Conservation (phyloP, 257 asterid genomes). For the Rauvolfia tetraphylla region DNA sequence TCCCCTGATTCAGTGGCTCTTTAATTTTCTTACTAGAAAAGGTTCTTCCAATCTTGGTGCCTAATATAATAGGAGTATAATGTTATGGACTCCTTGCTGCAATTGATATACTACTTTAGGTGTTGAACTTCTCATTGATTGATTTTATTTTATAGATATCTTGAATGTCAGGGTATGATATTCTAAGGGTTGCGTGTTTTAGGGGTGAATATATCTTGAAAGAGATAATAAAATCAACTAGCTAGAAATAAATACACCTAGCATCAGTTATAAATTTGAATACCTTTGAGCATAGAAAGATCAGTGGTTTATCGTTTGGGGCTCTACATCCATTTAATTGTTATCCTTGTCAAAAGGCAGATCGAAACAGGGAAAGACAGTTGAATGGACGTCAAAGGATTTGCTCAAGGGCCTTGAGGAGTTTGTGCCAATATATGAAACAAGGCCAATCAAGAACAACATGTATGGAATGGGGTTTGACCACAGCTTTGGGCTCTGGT, state of each 20-base stretch:
- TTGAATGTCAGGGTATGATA: neutral
- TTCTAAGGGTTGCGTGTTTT: neutral
- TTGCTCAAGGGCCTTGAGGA: constrained; percentile 81
- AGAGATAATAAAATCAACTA: neutral
- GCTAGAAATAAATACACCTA: neutral
- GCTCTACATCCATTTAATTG: constrained; percentile 40
- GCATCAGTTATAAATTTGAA: neutral
- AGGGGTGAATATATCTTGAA: neutral
- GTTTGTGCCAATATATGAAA: constrained; percentile 82
- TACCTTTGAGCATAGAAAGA: constrained; percentile 6
- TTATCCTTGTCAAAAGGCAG: constrained; percentile 97
- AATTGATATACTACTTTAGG: neutral
- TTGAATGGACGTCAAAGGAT: constrained; percentile 92
- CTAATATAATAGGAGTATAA: neutral
- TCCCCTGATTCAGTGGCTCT: neutral
- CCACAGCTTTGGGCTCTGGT: constrained; percentile 99
- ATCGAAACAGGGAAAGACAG: constrained; percentile 90
- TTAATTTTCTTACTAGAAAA: neutral
- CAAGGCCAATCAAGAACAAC: constrained; percentile 87
- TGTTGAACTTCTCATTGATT: neutral
- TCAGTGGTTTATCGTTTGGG: constrained; percentile 3
- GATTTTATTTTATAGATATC: neutral
- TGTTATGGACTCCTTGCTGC: neutral
- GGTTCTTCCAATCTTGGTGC: neutral
- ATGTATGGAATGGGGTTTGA: constrained; percentile 98